Base-by-base conservation (phyloP, 2,329 filamentous ascomycete species). In the Akanthomyces lecanii region DNA sequence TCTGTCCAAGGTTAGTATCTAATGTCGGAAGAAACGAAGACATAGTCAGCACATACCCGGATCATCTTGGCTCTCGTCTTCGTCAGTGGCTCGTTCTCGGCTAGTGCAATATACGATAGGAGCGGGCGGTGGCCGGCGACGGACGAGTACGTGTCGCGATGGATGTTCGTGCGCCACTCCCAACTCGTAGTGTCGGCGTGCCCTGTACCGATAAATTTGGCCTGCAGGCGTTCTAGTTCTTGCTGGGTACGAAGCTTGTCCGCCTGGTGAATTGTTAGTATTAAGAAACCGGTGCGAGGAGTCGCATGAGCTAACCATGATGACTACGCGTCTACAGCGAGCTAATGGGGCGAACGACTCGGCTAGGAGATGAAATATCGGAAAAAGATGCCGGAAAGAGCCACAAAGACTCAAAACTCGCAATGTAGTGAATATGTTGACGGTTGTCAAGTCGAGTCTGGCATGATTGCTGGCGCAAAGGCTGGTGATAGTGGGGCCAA, bases 171-270 rank as follows among this genome's bases (percentile, higher is more conserved):
- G 57, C 89, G 89, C 92, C 93, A 99, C 79, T 99, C 95, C 87
- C 95, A 95, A 76, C 92, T 96, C 30, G 92, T 96, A 16, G 94
- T 98, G 79, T 99, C 95, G 50, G 94, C 91, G 76, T 97, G 93
- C 28, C 95, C 95, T 4, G 95, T 98, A 69, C 95, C 95, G 71
- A 99, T 84, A 81, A 95, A 97, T 72, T 96, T 96, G 72, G 93
- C 89, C 78, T 99, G 95, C 21, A 98, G 90, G 67, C 92, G 89
- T 78, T 99, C 95, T 73, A 99, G 93, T 77, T 99, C 95, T 78
- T 99, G 95, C 71, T 97, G 91, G 11, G 92, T 95, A 74, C 95
- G 93, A 68, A 99, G 90, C 80, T 99, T 99, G 81, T 99, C 95
- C 77, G 95, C 95, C 95, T 88, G 54, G 65, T 14, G 1, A 33